Evolutionary conservation across 352 stramenopile genomes (phyloP).

Genomic region (Pythium periplocum): DNA sequence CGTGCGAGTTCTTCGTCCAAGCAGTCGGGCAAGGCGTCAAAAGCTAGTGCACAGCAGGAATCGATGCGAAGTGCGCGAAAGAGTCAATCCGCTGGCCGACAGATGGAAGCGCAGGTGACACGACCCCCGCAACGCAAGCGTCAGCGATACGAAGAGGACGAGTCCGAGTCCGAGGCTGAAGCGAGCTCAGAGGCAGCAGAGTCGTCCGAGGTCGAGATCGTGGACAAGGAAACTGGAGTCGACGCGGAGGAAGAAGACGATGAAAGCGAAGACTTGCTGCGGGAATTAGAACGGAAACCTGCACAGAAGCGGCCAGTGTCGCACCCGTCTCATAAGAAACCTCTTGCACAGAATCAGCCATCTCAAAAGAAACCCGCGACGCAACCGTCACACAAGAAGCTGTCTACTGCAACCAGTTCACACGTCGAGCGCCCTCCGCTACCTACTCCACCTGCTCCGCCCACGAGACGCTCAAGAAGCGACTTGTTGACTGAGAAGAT

Average conservation of each 20-base stretch:
- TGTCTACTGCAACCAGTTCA: not conserved
- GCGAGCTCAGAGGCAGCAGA: not conserved
- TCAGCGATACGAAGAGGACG: not conserved
- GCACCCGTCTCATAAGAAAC: not conserved
- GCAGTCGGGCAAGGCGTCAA: not conserved
- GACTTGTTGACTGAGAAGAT: constrained; percentile 23
- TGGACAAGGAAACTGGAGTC: not conserved
- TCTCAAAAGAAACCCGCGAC: not conserved
- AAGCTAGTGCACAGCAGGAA: not conserved
- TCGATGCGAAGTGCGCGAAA: too few species aligned
- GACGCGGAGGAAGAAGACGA: not conserved
- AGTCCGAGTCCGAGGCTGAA: not conserved
- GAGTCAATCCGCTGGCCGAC: too few species aligned
- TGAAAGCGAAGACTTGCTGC: not conserved
- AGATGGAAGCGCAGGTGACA: too few species aligned
- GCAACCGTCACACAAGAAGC: not conserved
- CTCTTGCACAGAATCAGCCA: not conserved
- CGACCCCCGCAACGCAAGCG: not conserved
- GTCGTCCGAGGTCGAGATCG: not conserved
- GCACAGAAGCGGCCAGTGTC: not conserved
- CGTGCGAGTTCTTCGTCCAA: not conserved
- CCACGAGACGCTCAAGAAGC: not conserved
- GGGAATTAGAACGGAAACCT: not conserved
- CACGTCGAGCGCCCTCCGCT: not conserved
- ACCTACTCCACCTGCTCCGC: not conserved